Conservation (phyloP, 2,329 filamentous ascomycete genomes). For the Thelonectria discophora region DNA sequence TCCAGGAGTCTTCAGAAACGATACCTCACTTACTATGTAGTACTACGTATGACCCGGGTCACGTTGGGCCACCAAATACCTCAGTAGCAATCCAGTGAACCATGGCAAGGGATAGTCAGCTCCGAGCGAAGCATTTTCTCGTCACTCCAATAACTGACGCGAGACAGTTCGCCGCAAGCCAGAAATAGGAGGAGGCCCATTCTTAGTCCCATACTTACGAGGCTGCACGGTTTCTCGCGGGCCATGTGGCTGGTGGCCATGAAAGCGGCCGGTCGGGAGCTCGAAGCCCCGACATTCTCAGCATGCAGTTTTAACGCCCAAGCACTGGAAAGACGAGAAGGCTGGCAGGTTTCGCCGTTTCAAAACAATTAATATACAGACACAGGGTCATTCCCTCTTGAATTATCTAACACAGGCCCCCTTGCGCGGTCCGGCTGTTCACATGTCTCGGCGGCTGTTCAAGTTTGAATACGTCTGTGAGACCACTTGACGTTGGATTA, state of each 20-base stretch:
- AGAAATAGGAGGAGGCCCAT: conserved; percentile 9
- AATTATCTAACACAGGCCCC: conserved; percentile 1
- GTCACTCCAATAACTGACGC: background rate
- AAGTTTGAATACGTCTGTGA: conserved; percentile 6
- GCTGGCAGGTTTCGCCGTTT: background rate
- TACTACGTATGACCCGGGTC: no score
- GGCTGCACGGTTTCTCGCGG: background rate
- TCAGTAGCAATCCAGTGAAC: conserved; percentile 33
- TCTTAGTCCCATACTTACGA: background rate
- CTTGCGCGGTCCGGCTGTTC: background rate
- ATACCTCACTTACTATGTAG: conserved; percentile 29
- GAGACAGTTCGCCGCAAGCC: conserved; percentile 1
- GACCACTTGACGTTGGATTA: background rate
- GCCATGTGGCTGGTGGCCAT: background rate
- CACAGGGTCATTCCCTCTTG: background rate
- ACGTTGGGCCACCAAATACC: conserved; percentile 29
- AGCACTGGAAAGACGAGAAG: background rate
- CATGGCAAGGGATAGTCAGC: conserved; percentile 7
- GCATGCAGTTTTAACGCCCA: background rate
- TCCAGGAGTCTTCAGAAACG: background rate
- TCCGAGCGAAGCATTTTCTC: background rate
- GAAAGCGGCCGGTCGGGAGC: conserved; percentile 1
- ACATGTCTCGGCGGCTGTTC: conserved; percentile 30
- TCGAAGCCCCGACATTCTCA: background rate
- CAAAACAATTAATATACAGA: conserved; percentile 7